Conservation (phyloP, 768 basidiomycete genomes). For the Calocybe gangraenosa region DNA sequence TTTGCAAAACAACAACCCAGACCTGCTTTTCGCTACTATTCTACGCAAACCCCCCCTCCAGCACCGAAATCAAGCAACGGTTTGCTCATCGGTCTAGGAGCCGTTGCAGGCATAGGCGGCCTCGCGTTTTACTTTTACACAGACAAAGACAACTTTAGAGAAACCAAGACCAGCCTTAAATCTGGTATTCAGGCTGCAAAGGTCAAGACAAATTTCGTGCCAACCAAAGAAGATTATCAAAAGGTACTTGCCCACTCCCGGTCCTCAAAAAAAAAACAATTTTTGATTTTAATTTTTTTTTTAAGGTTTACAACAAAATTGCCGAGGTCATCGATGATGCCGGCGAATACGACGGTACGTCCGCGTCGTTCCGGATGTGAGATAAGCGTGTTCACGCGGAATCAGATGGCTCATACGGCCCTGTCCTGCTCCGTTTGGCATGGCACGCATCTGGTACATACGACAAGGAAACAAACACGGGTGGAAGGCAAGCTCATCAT, state of each 20-base stretch:
- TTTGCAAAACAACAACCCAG: slow-evolving; percentile 29
- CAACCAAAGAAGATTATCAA: slow-evolving; percentile 83
- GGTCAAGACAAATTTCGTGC: slow-evolving; percentile 64
- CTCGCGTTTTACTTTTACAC: slow-evolving; percentile 61
- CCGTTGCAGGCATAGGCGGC: slow-evolving; percentile 53
- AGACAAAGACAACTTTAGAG: slow-evolving; percentile 33
- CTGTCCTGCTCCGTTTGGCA: slow-evolving; percentile 83
- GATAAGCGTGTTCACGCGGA: slow-evolving; percentile 5
- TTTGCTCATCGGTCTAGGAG: slow-evolving; percentile 60
- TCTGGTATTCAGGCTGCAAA: slow-evolving; percentile 61
- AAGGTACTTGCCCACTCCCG: slow-evolving; percentile 45
- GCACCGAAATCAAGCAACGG: slow-evolving; percentile 50
- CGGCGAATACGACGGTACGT: slow-evolving; percentile 79
- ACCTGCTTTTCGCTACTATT: slow-evolving; percentile 52
- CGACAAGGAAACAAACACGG: slow-evolving; percentile 71
- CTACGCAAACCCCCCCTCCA: slow-evolving; percentile 45
- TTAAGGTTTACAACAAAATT: slow-evolving; percentile 86
- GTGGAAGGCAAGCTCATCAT: slow-evolving; percentile 69
- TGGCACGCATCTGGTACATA: slow-evolving; percentile 96
- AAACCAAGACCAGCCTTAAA: slow-evolving; percentile 52
- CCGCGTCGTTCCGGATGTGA: slow-evolving; percentile 11
- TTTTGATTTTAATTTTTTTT: background rate
- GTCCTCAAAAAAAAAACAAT: background rate
- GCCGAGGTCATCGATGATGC: slow-evolving; percentile 73
- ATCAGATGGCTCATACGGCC: slow-evolving; percentile 84